Evolutionary conservation across 805 yeast genomes (phyloP).

Genomic region (Schwanniomyces vanrijiae): DNA sequence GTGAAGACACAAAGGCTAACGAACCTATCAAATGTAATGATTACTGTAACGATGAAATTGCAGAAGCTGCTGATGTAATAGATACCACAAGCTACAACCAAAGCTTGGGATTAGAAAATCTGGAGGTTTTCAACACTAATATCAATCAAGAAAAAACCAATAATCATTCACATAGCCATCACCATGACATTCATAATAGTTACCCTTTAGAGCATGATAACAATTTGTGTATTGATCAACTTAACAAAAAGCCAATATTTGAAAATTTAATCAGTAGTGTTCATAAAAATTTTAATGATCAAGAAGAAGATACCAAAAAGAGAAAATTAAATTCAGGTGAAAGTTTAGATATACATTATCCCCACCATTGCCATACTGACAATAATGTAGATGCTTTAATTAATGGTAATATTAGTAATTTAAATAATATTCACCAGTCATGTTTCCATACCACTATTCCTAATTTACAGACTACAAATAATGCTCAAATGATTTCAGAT

Average conservation of each 20-base stretch:
- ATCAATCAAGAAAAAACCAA: not conserved
- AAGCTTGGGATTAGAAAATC: not conserved
- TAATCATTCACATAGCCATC: not conserved
- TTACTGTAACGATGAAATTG: slow-evolving; percentile 2
- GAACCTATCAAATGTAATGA: not conserved
- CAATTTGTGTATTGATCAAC: slow-evolving; percentile 28
- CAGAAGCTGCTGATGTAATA: not conserved
- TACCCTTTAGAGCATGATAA: slow-evolving; percentile 10
- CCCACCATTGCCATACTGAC: slow-evolving; percentile 35
- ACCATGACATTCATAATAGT: not conserved
- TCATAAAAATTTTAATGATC: slow-evolving; percentile 24
- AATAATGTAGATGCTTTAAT: slow-evolving; percentile 6
- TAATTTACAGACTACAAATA: slow-evolving; percentile 11
- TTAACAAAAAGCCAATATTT: slow-evolving; percentile 33
- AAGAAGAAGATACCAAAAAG: slow-evolving; percentile 7
- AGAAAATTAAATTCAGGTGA: slow-evolving; percentile 8
- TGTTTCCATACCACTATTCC: slow-evolving; percentile 47
- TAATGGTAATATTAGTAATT: not conserved
- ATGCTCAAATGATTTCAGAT: slow-evolving; percentile 24
- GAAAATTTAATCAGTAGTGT: slow-evolving; percentile 39
- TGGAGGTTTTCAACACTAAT: not conserved
- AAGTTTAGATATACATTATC: slow-evolving; percentile 36
- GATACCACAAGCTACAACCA: not conserved
- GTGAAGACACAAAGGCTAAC: slow-evolving; percentile 23
- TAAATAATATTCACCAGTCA: slow-evolving; percentile 36